Percentiles rank a stretch among this genome's conserved stretches.
phyloP scores from a whole-genome alignment of 2,329 filamentous ascomycete species.

The Colletotrichum caudatum region DNA sequence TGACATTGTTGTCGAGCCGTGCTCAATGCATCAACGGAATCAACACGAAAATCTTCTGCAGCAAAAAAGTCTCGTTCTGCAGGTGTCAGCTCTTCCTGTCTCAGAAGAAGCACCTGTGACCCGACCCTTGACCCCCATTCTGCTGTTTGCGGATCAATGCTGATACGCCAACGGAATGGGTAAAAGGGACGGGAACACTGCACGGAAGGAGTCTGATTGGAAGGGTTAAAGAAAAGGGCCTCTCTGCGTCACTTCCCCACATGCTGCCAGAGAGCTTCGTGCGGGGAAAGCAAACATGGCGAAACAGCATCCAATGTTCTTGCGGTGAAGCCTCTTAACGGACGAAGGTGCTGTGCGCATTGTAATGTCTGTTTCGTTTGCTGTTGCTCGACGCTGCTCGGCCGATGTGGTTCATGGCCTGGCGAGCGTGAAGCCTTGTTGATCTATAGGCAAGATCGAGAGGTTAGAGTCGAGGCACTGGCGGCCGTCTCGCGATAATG shows the following conservation, averaged over 20 bases:
- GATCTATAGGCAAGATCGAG: neutral
- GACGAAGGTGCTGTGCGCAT: conserved; percentile 6
- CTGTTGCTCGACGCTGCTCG: neutral
- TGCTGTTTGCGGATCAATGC: conserved; percentile 36
- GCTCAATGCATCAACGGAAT: conserved; percentile 4
- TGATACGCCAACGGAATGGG: conserved; percentile 14
- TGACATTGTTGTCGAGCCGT: neutral
- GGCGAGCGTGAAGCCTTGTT: neutral
- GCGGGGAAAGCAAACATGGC: conserved; percentile 32
- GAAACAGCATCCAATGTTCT: conserved; percentile 4
- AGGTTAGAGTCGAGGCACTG: neutral
- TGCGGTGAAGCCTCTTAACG: neutral
- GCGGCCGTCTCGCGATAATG: neutral
- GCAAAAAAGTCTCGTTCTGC: conserved; percentile 20
- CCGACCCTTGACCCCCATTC: neutral
- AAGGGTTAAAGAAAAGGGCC: conserved; percentile 26
- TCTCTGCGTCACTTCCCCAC: conserved; percentile 27
- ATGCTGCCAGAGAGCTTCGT: conserved; percentile 38
- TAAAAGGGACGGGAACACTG: conserved; percentile 14
- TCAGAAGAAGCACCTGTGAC: conserved; percentile 22
- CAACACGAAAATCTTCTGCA: conserved; percentile 35
- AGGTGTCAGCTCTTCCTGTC: conserved; percentile 10
- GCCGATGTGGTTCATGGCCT: neutral
- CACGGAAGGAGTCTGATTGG: conserved; percentile 30
- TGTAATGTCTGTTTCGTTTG: conserved; percentile 10